Evolutionary conservation across 2,329 filamentous ascomycete genomes (phyloP), one percentile per base, ranked within the genome.

Genomic region (Pestalotiopsis fici): DNA sequence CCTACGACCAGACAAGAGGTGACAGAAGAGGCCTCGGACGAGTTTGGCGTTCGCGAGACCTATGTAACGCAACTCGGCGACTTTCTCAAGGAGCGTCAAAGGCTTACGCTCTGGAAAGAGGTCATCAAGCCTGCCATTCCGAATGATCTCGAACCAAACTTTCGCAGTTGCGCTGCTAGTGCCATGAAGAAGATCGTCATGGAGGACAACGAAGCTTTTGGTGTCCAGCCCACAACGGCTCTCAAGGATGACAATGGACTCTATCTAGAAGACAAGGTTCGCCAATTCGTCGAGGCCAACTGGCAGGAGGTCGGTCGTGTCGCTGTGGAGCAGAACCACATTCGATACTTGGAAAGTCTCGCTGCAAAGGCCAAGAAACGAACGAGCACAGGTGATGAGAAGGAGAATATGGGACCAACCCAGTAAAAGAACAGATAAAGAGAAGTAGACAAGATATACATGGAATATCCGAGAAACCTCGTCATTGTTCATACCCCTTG

Each of bases 171-270:
- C 31, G 54, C 35, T 13, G 63, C 63, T 6, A 59, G 63, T 35
- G 83, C 82, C 1, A 71, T 90, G 55, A 85, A 82, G 73, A 81
- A 76, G 67, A 82, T 89, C 64, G 77, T 90, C 28, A 69, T 89
- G 59, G 77, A 84, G 2, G 79, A 77, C 0, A 80, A 86, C 39
- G 56, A 66, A 1, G 75, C 73, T 18, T 83, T 84, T 65, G 82
- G 80, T 0, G 71, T 81, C 2, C 11, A 50, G 6, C 63, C 69
- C 0, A 73, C 76, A 0, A 65, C 72, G 12, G 67, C 68, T 1
- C 69, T 83, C 21, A 77, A 72, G 59, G 75, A 81, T 28, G 68
- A 70, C 0, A 70, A 82, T 4, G 85, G 85, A 0, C 74, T 82
- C n/a, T 87, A 82, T 66, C 72, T 84, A 65, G 73, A 82, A 28